Conservation (phyloP, 495 filamentous ascomycete genomes). For the Copromyces sp. region DNA sequence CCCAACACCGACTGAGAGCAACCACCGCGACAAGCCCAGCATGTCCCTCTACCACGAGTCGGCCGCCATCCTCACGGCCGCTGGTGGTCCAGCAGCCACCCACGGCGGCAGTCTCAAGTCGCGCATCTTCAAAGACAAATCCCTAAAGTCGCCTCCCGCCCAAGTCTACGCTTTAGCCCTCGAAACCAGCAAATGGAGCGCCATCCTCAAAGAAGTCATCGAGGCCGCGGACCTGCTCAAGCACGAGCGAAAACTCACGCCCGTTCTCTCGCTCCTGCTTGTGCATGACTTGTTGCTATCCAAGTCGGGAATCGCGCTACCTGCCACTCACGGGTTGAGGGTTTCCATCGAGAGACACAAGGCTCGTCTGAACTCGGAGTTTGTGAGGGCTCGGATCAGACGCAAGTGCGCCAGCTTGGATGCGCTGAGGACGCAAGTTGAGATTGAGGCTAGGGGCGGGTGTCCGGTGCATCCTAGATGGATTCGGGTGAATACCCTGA, state of each 20-base stretch:
- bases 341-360: slow-evolving; percentile 70
- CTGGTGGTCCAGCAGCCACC: slow-evolving; percentile 25
- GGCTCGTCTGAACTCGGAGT: slow-evolving; percentile 66
- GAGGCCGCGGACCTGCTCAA: slow-evolving; percentile 60
- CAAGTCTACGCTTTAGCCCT: slow-evolving; percentile 77
- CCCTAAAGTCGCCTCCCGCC: slow-evolving; percentile 62
- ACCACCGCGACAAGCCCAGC: neutral
- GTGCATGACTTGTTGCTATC: slow-evolving; percentile 78
- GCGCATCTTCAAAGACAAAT: slow-evolving; percentile 59
- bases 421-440: slow-evolving; percentile 48
- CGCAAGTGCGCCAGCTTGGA: slow-evolving; percentile 55
- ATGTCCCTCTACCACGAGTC: slow-evolving; percentile 96
- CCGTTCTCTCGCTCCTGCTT: slow-evolving; percentile 68
- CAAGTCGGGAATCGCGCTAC: slow-evolving; percentile 69
- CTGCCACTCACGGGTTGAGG: slow-evolving; percentile 64
- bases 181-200: slow-evolving; percentile 85
- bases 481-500: slow-evolving; percentile 78
- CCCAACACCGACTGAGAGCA: neutral
- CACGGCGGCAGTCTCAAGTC: slow-evolving; percentile 71
- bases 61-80: slow-evolving; percentile 55
- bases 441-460: slow-evolving; percentile 24
- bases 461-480: slow-evolving; percentile 57
- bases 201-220: slow-evolving; percentile 74
- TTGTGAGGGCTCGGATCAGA: slow-evolving; percentile 66
- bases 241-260: slow-evolving; percentile 78